Evolutionary conservation across 2,329 filamentous ascomycete genomes (phyloP), one percentile per base, ranked within the genome.

Genomic region (Sporothrix protearum): DNA sequence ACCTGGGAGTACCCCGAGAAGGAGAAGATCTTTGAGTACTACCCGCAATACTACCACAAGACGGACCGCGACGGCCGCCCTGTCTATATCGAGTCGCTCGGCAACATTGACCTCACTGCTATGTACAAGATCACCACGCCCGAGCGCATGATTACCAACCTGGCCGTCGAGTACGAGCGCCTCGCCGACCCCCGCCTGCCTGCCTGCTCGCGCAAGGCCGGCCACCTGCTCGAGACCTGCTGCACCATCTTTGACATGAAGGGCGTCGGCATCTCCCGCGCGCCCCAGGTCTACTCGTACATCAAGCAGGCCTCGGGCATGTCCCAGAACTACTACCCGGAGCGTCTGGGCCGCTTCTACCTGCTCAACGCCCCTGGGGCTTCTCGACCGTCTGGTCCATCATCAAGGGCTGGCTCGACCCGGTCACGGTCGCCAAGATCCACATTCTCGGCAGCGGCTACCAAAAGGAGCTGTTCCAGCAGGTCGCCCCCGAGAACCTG

Each of bases 1-100:
- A 91, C 84, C 76, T 97, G 96, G 85, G 89, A 96, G 73, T 97
- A 97, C 84, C 86, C 86, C 75, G 94, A 97, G 87, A 96, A 95
- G 82, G 78, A 87, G 71, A 81, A 95, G 79, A 88, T 99, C 72
- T 92, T 92, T 82, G 85, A 95, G 82, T 97, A 92, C 86, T 99
- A 99, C 84, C 93, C 93, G 64, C 96, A 99, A 84, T 99, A 96
- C 86, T 99, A 99, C 85, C 96, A 99, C 88, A 97, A 97, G 85
- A 95, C 90, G 14, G 93, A 96, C 83, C 94, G 93, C 83, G 96
- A 98, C 84, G 96, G 96, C 77, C 92, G 96, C 76, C 96, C 96
- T 69, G 89, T 98, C 76, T 99, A 99, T 86, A 97, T 98, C 79
- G 96, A 99, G 83, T 91, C 96, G 80, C 87, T 97, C 71, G 96